phyloP scores from a whole-genome alignment of 306 rosid genomes.

The Fragaria nilgerrensis region DNA sequence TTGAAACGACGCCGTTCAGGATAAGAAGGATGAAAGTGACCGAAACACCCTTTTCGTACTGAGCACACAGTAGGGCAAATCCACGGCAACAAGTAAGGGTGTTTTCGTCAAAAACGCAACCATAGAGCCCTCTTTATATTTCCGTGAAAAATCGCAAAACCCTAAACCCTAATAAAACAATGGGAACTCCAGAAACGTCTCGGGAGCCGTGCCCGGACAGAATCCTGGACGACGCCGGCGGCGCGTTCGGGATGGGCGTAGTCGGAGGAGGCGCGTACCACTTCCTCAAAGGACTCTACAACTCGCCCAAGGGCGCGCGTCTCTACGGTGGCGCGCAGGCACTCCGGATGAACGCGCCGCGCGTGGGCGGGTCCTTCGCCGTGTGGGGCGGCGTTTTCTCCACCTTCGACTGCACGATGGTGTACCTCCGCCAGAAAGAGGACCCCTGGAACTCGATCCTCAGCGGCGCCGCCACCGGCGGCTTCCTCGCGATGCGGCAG shows the following conservation, averaged over 20 bases:
- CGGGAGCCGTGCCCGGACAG: constrained; percentile 91
- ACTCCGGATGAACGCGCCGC: constrained; percentile 79
- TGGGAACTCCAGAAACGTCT: constrained; percentile 88
- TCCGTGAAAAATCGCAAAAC: not conserved
- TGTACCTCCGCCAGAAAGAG: constrained; percentile 81
- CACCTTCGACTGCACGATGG: constrained; percentile 79
- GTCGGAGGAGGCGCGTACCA: constrained; percentile 87
- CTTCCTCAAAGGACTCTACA: constrained; percentile 72
- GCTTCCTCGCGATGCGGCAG: constrained; percentile 80
- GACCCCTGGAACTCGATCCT: constrained; percentile 93
- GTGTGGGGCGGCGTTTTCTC: constrained; percentile 94
- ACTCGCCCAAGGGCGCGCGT: constrained; percentile 68
- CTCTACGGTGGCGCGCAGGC: constrained; percentile 71
- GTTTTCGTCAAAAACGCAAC: not conserved
- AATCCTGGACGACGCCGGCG: constrained; percentile 80
- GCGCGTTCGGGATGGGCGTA: constrained; percentile 96
- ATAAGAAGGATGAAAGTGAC: not conserved
- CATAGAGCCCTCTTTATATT: not conserved
- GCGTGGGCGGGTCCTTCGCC: constrained; percentile 82
- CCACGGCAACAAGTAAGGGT: not conserved
- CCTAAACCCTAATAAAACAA: not conserved
- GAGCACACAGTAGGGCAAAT: too few relatives aligned
- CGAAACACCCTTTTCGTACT: not conserved
- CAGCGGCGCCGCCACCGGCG: constrained; percentile 86
- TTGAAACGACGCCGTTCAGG: not conserved